phyloP scores from a whole-genome alignment of 306 rosid genomes.

The Astragalus membranaceus region DNA sequence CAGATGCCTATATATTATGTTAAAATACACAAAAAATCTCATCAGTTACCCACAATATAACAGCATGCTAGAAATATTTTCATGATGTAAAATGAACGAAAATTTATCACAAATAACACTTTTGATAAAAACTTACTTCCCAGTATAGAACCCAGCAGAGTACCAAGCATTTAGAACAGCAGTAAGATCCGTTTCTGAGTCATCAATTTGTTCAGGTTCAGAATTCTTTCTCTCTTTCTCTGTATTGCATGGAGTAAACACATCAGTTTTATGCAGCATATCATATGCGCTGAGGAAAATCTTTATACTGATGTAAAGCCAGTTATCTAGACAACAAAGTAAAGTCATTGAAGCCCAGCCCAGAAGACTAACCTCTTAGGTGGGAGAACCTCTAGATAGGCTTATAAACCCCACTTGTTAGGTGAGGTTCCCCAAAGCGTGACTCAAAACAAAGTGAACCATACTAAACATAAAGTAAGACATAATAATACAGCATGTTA shows the following conservation, averaged over 20 bases:
- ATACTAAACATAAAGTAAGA: background rate
- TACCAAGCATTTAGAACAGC: slow-evolving; percentile 83
- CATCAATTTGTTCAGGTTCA: slow-evolving; percentile 27
- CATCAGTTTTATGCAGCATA: background rate
- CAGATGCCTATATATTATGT: background rate
- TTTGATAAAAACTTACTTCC: slow-evolving; percentile 47
- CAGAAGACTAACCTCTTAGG: too few relatives aligned
- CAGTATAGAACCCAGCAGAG: slow-evolving; percentile 85
- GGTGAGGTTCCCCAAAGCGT: too few relatives aligned
- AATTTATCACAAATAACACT: background rate
- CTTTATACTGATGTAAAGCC: background rate
- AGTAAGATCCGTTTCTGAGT: slow-evolving; percentile 53
- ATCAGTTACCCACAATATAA: background rate
- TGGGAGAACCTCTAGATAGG: too few relatives aligned
- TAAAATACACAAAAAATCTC: background rate
- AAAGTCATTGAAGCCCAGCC: background rate
- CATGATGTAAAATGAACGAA: slow-evolving; percentile 4
- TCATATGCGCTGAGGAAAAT: background rate
- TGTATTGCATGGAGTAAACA: slow-evolving; percentile 22
- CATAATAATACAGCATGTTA: background rate
- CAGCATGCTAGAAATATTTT: background rate
- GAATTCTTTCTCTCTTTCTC: slow-evolving; percentile 31
- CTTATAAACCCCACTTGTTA: too few relatives aligned
- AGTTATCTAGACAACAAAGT: background rate
- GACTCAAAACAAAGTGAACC: background rate